phyloP scores from a whole-genome alignment of 805 yeast genomes.

The Candida rishiriensis region DNA sequence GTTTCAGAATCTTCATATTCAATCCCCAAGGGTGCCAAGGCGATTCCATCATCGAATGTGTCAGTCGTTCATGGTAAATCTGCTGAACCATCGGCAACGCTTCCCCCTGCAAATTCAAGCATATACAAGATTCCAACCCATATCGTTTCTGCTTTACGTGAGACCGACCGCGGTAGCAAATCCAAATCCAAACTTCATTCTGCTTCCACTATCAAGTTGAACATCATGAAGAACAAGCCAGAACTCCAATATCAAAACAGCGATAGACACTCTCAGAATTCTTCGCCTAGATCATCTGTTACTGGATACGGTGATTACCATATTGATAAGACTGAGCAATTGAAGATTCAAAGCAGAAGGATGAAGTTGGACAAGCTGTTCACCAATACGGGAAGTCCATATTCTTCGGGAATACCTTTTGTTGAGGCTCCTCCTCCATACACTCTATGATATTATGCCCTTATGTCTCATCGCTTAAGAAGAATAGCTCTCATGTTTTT shows the following conservation, averaged over 20 bases:
- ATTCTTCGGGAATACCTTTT: constrained; percentile 5
- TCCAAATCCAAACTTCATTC: no score
- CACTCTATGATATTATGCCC: constrained; percentile 9
- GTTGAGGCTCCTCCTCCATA: constrained; percentile 24
- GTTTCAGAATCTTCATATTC: no score
- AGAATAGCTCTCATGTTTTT: neutral
- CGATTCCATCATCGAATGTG: no score
- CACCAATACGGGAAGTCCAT: constrained; percentile 8
- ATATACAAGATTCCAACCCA: no score
- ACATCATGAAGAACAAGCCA: neutral
- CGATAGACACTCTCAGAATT: neutral
- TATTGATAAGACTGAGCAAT: constrained; percentile 22
- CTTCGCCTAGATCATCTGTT: neutral
- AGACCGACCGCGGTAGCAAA: no score
- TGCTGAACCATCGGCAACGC: no score
- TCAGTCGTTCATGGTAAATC: no score
- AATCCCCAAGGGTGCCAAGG: no score
- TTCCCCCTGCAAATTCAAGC: no score
- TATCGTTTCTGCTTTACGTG: no score
- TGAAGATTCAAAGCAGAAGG: constrained; percentile 22
- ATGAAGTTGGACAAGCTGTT: constrained; percentile 24
- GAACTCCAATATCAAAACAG: neutral
- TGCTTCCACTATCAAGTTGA: neutral
- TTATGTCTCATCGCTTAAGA: neutral
- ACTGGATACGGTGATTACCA: constrained; percentile 9